Base-by-base conservation (phyloP, 306 rosid genomes). In the Prinsepia uniflora region DNA sequence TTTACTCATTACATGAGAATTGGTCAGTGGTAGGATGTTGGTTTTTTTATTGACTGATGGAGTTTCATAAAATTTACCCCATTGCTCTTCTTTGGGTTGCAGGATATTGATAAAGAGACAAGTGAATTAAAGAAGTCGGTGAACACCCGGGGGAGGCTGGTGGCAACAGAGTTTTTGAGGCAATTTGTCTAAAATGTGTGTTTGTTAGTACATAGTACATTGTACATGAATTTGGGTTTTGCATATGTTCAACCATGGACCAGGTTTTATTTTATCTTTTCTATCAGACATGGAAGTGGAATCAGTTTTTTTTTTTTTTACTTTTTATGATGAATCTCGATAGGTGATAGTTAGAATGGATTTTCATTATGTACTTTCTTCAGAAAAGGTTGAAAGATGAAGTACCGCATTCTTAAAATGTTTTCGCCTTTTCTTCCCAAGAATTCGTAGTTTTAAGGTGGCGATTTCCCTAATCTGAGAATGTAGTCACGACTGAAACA, bases 21-120 rank as follows among this genome's bases (percentile, higher is more conserved):
- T 30, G 36, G 36, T 30, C 36, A 30, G 36, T 30, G 36, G 1
- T 30, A 30, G 36, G 36, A 30, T 1, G 50, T 46, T 10, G 50
- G 6, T 4, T 10, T 15, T 30, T 46, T 46, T 46, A 46, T 46
- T 46, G 50, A 46, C 50, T 63, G 36, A 56, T 72, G 72, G 36
- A 66, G 47, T 24, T 58, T 40, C 45, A 30, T 30, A 30, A 30
- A 30, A 30, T 30, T 62, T 40, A 54, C 1, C 24, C 45, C 47
- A 68, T 58, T 54, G 59, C 66, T 30, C 36, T 61, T 68, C 70
- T 72, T 63, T 65, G 34, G 52, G 48, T 72, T 81, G 76, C 89
- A 94, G 99, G 99, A 94, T 79, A 94, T 89, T 13, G 99, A 94
- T 47, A 91, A 89, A 79, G 97, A 94, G 88, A 94, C 91, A 34